phyloP scores from a whole-genome alignment of 192 early-diverging fungal species.

The Coemansia biformis region DNA sequence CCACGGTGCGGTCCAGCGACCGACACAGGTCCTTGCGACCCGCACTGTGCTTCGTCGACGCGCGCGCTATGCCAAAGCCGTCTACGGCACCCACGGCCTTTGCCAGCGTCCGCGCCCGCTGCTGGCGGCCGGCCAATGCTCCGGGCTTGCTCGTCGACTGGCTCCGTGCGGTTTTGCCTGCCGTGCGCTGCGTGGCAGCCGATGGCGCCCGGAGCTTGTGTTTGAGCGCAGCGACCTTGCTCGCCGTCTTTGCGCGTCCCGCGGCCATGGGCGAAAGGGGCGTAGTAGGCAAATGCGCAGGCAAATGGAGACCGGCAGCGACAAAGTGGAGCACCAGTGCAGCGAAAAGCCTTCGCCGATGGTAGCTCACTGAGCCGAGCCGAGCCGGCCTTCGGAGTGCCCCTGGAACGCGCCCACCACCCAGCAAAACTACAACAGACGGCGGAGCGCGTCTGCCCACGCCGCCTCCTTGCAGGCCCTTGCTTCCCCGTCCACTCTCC shows the following conservation, averaged over 20 bases:
- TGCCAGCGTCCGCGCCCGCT: neutral
- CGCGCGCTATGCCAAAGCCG: conserved; percentile 1
- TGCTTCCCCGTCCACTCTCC: too few relatives aligned
- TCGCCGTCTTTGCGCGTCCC: neutral
- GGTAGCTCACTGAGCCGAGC: too few relatives aligned
- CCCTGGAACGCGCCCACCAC: too few relatives aligned
- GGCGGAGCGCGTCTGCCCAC: too few relatives aligned
- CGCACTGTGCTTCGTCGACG: conserved; percentile 32
- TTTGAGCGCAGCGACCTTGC: conserved; percentile 11
- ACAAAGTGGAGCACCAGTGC: too few relatives aligned
- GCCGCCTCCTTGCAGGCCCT: too few relatives aligned
- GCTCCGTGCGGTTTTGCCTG: neutral
- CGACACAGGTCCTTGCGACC: conserved; percentile 23
- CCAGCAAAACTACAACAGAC: too few relatives aligned
- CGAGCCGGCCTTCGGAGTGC: too few relatives aligned
- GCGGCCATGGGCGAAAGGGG: neutral
- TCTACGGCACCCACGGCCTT: neutral
- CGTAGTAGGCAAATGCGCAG: too few relatives aligned
- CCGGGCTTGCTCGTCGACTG: neutral
- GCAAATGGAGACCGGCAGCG: too few relatives aligned
- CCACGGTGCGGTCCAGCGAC: conserved; percentile 23
- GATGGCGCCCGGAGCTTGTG: neutral
- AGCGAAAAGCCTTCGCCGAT: too few relatives aligned
- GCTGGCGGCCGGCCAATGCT: conserved; percentile 3
- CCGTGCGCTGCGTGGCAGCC: neutral